Base-by-base conservation (phyloP, 352 stramenopile species). In the Plasmopara muralis region DNA sequence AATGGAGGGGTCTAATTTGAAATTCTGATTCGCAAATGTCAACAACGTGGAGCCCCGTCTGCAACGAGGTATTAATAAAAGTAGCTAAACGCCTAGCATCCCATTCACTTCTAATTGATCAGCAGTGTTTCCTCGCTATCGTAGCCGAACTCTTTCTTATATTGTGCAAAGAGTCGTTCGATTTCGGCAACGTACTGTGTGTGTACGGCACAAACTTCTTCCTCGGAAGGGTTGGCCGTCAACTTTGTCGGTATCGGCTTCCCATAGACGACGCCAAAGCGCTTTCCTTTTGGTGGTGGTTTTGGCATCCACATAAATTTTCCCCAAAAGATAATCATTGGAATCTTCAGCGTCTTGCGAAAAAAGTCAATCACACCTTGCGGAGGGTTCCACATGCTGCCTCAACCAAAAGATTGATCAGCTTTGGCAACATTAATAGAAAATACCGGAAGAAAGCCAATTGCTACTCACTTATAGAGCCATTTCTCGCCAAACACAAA, bases 401-500 rank as follows among this genome's bases (percentile, higher is more conserved):
- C 16, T 6, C 14, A 25, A 39, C 12, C 20, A 25, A 25, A 25
- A 25, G 20, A 3, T 25, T 25, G 20, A 48, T 18, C n/a, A 39
- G 35, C 20, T 16, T 28, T 25, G 20, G 20, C 20, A 25, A 25
- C 20, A 25, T 25, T 3, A 25, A 3, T 25, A 25, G 20, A 25
- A 25, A 25, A 3, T 25, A 25, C 1, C 3, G 20, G 20, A 3
- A 25, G 3, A 25, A 25, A 25, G 3, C 3, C 20, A 25, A 25
- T 1, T 25, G 20, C 20, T 4, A 77, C 66, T 43, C 52, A 82
- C 72, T 85, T 85, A 69, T 87, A 89, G 14, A 89, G 68, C 55
- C 65, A 89, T 64, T 91, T 91, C 50, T 91, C 81, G 44, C 71
- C 71, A 47, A 91, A 91, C 10, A 89, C 81, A 43, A 89, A 89